Conservation (phyloP, 768 basidiomycete species). For the Amyloporia xantha region DNA sequence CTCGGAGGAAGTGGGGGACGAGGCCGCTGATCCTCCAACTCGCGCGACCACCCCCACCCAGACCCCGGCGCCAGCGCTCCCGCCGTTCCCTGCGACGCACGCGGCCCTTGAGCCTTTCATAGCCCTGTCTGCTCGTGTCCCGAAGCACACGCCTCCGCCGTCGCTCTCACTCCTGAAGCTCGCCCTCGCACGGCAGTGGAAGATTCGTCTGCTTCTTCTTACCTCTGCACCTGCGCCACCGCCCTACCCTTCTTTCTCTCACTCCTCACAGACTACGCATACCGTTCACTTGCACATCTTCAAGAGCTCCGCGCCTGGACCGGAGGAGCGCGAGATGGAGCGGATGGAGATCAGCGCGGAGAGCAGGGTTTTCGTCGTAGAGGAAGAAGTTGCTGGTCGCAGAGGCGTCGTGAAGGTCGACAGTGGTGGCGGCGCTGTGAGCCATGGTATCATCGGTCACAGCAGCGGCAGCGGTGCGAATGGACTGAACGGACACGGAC, state of each 20-base stretch:
- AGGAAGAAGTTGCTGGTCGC: constrained; percentile 36
- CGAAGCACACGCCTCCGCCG: constrained; percentile 27
- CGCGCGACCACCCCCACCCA: constrained; percentile 6
- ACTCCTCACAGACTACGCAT: constrained; percentile 22
- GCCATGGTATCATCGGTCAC: constrained; percentile 16
- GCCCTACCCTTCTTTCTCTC: background rate
- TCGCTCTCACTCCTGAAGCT: constrained; percentile 63
- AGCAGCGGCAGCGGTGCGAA: background rate
- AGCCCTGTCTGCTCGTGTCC: constrained; percentile 35
- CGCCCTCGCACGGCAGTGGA: constrained; percentile 71
- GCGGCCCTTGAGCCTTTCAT: constrained; percentile 45
- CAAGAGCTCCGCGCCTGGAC: constrained; percentile 38
- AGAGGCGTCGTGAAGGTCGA: constrained; percentile 60
- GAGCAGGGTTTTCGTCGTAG: constrained; percentile 69
- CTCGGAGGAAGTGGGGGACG: constrained; percentile 21
- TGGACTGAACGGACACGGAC: constrained; percentile 2
- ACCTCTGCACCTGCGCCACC: constrained; percentile 16
- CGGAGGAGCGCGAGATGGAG: constrained; percentile 66
- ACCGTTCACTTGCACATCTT: constrained; percentile 62
- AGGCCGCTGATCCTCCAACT: constrained; percentile 22
- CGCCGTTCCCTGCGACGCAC: constrained; percentile 57
- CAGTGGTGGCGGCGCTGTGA: constrained; percentile 40
- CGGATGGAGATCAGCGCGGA: constrained; percentile 71
- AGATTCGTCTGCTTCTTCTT: constrained; percentile 53
- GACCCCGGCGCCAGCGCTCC: constrained; percentile 27